Percentiles rank a stretch among this genome's conserved stretches.
Conservation (phyloP, 2,329 filamentous ascomycete genomes). For the Xylaria digitata region DNA sequence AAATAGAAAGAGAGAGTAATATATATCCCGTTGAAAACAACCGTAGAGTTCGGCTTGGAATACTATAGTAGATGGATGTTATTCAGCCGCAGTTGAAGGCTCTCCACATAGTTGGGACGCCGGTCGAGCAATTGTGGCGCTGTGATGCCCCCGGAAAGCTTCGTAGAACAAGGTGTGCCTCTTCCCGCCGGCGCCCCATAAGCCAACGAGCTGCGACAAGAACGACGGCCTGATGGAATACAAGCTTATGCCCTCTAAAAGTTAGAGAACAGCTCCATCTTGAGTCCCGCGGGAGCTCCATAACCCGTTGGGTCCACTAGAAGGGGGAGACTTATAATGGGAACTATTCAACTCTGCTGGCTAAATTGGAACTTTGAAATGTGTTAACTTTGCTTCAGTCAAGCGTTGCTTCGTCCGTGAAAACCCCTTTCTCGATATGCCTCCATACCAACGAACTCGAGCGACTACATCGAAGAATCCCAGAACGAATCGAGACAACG, state of each 20-base stretch:
- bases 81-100: slow-evolving; percentile 15
- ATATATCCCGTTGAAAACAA: neutral
- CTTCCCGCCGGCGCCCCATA: slow-evolving; percentile 19
- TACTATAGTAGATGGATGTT: slow-evolving; percentile 1
- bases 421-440: neutral
- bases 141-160: slow-evolving; percentile 12
- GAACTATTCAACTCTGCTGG: neutral
- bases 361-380: slow-evolving; percentile 3
- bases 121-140: slow-evolving; percentile 18
- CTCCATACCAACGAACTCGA: neutral
- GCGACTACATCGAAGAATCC: neutral
- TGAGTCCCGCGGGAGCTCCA: slow-evolving; percentile 12
- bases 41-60: neutral
- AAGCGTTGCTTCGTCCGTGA: neutral
- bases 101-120: slow-evolving; percentile 11
- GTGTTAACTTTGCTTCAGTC: slow-evolving; percentile 1
- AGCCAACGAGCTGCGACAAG: slow-evolving; percentile 7
- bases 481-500: neutral
- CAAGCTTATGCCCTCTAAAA: slow-evolving; percentile 14
- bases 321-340: slow-evolving; percentile 7
- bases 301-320: slow-evolving; percentile 24
- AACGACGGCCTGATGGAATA: slow-evolving; percentile 12
- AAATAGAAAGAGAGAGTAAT: neutral
- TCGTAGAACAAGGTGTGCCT: slow-evolving; percentile 10
- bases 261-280: slow-evolving; percentile 27